Evolutionary conservation across 768 basidiomycete species (phyloP), one percentile per base, ranked within the genome.

Genomic region (Lactarius deliciosus): DNA sequence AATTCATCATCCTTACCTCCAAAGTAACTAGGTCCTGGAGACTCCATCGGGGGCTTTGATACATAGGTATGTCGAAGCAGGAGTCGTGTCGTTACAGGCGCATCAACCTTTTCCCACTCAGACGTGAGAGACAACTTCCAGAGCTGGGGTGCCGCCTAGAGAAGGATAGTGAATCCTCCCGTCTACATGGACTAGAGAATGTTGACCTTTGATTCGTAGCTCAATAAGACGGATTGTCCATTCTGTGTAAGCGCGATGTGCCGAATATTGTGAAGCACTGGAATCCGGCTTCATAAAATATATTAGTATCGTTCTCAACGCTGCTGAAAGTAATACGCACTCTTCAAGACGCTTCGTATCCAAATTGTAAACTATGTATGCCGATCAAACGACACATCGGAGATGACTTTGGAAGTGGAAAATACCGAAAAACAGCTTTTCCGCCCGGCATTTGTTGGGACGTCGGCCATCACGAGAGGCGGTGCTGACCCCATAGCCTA

Each of bases 21-120:
- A 62, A 93, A 92, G 76, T 91, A 91, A 72, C 89, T 90, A 9
- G 88, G 86, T 0, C 92, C 92, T 1, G 90, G 87, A 71, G 92
- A 91, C 71, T 92, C 88, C 22, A 90, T 84, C 15, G 79, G 69
- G 13, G 78, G 77, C 72, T 87, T 90, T 11, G 90, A 86, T 80
- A 86, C 83, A 73, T 91, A 92, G 0, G 87, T 92, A 70, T 91
- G 90, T 60, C 88, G 86, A 64, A 81, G 71, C 13, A 72, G 74
- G 10, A 80, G 68, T 20, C 74, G 72, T n/a, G 66, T 68, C 16
- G 67, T 63, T 25, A 11, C 59, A 22, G 32, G 43, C 73, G 73
- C 69, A 40, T 77, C 78, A 25, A 80, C 77, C 79, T 80, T 32
- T 55, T 64, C 64, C 80, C 75, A 64, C 88, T 85, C 13, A 2